Evolutionary conservation across 1,139 yeast species (phyloP), one percentile per base, ranked within the genome.

Genomic region (Torulaspora pretoriensis): DNA sequence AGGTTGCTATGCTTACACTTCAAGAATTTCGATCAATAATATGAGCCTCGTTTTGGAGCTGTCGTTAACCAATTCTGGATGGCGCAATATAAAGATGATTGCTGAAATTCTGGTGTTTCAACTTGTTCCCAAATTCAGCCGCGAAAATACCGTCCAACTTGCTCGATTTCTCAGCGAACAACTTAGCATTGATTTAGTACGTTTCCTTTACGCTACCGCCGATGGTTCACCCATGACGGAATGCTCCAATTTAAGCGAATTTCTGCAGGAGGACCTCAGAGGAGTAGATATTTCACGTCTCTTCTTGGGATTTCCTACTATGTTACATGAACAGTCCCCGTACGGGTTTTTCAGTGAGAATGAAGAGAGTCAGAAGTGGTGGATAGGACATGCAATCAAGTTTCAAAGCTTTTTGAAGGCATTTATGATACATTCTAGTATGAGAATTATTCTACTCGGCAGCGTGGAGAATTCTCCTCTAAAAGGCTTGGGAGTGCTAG

Each of bases 21-120:
- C 77, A 17, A 49, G 60, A 2, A 55, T 79, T 8, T 59, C 75
- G 0, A 45, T 56, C 2, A 66, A 65, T 23, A 57, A 67, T 47
- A 52, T 57, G 2, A 62, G 70, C 0, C 49, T 78, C 1, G 68
- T 73, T 3, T 41, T 81, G 2, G 83, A 81, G 44, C 43, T 80
- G 1, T 59, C 60, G 3, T 57, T 80, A 4, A 76, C 83, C 0
- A 54, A 56, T 1, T 48, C 58, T 2, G 87, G 78, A 2, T 48
- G 64, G 32, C 57, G 58, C 19, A 61, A 65, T 13, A 35, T 72
- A 1, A 48, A 55, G 4, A 38, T 44, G 0, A 63, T 77, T 1
- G 42, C 75, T 0, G 47, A 55, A 1, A 38, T 57, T 1, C 43
- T 76, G 0, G 61, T 74, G 39, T 48, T 51, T 2, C 49, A 57